These are phyloP conservation scores for Skeletonema menzelii DNA, from an alignment of 108 stramenopile species.

Conservation along the genomic window DNA sequence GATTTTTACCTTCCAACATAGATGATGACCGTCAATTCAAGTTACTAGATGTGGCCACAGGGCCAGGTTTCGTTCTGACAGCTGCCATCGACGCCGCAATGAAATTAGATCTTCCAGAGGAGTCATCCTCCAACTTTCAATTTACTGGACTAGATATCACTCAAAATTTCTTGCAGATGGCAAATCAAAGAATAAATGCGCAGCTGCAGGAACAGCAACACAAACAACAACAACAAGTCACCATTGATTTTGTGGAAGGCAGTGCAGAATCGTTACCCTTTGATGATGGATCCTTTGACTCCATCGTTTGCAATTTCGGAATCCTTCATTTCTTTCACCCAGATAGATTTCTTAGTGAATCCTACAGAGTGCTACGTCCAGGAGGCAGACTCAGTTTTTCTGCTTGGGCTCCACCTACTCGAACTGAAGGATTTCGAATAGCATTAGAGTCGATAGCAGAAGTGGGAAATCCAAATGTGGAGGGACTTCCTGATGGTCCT, in stretches of 20 bases:
- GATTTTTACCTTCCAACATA: slow-evolving; percentile 20
- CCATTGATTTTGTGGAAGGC: slow-evolving; percentile 44
- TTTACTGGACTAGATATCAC: slow-evolving; percentile 49
- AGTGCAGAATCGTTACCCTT: slow-evolving; percentile 44
- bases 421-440: slow-evolving; percentile 44
- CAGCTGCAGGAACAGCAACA: slow-evolving; percentile 22
- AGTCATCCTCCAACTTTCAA: slow-evolving; percentile 27
- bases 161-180: slow-evolving; percentile 45
- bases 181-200: slow-evolving; percentile 33
- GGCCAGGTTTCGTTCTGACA: slow-evolving; percentile 43
- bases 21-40: slow-evolving; percentile 10
- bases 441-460: slow-evolving; percentile 35
- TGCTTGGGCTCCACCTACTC: slow-evolving; percentile 43
- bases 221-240: slow-evolving; percentile 11
- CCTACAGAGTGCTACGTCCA: slow-evolving; percentile 39
- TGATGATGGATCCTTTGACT: slow-evolving; percentile 39
- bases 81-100: slow-evolving; percentile 23
- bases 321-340: slow-evolving; percentile 47
- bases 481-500: slow-evolving; percentile 44
- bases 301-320: slow-evolving; percentile 48
- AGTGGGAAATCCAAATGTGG: slow-evolving; percentile 49
- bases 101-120: neutral
- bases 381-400: slow-evolving; percentile 49
- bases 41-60: slow-evolving; percentile 48
- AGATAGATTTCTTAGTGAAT: slow-evolving; percentile 40